Evolutionary conservation across 2,329 filamentous ascomycete genomes (phyloP).

Genomic region (Talaromyces marneffei): DNA sequence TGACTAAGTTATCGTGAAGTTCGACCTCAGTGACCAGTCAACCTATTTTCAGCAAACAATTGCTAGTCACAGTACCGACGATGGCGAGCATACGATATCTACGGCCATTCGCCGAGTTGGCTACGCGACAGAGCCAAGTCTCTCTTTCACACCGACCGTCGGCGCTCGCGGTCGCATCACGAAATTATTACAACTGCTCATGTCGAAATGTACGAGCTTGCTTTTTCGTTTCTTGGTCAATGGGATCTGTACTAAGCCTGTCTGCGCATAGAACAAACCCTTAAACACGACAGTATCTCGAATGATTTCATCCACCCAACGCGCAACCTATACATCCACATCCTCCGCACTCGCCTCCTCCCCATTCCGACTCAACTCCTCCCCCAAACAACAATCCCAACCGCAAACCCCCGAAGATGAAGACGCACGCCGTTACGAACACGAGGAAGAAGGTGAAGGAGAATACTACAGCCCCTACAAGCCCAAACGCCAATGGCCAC

Average conservation of each 20-base stretch:
- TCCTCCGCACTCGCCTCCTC: neutral
- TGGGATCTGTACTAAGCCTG: neutral
- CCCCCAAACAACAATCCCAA: neutral
- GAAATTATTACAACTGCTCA: slow-evolving; percentile 8
- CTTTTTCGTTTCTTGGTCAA: neutral
- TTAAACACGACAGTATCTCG: neutral
- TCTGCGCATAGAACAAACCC: neutral
- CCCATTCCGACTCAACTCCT: slow-evolving; percentile 9
- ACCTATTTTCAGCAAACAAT: neutral
- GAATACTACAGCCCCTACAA: slow-evolving; percentile 52
- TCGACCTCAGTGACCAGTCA: neutral
- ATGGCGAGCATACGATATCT: neutral
- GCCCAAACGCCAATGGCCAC: slow-evolving; percentile 59
- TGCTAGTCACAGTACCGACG: neutral
- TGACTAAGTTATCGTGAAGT: neutral
- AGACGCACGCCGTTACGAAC: neutral
- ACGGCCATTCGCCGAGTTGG: neutral
- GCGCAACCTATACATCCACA: slow-evolving; percentile 6
- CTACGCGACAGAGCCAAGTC: neutral
- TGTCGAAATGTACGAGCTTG: neutral
- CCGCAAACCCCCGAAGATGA: neutral
- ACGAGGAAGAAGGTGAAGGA: slow-evolving; percentile 14
- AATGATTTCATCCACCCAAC: neutral
- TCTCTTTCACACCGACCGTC: neutral
- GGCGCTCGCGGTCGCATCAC: slow-evolving; percentile 1